Percentiles rank a stretch among this genome's conserved stretches.
These are phyloP conservation scores for Botrytis byssoidea DNA, from an alignment of 2,329 filamentous ascomycete genomes.

Conservation along the genomic window DNA sequence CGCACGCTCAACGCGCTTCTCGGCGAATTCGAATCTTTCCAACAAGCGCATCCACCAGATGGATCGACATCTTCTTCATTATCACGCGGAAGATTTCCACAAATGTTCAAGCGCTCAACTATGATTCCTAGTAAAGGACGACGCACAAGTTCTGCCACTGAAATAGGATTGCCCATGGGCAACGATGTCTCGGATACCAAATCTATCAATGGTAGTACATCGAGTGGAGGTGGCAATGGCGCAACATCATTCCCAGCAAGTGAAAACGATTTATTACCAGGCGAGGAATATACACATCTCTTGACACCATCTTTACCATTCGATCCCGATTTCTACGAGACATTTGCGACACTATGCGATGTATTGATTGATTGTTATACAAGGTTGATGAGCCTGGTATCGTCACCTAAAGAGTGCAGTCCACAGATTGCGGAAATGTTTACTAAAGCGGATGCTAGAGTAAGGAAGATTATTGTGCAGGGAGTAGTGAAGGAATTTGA, in stretches of 20 bases:
- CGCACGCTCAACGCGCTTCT: slow-evolving; percentile 82
- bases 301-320: slow-evolving; percentile 92
- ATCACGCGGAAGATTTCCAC: slow-evolving; percentile 74
- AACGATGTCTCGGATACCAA: slow-evolving; percentile 49
- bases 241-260: slow-evolving; percentile 51
- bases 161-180: slow-evolving; percentile 55
- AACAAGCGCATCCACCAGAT: slow-evolving; percentile 78
- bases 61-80: slow-evolving; percentile 64
- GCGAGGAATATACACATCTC: slow-evolving; percentile 84
- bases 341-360: slow-evolving; percentile 92
- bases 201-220: slow-evolving; percentile 43
- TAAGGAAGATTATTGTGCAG: slow-evolving; percentile 86
- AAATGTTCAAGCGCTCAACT: slow-evolving; percentile 72
- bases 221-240: slow-evolving; percentile 40
- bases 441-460: slow-evolving; percentile 78
- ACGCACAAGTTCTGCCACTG: slow-evolving; percentile 57
- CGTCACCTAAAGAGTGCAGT: slow-evolving; percentile 70
- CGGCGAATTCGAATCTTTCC: slow-evolving; percentile 90
- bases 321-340: slow-evolving; percentile 95
- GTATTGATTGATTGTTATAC: slow-evolving; percentile 91
- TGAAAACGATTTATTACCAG: slow-evolving; percentile 67
- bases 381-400: slow-evolving; percentile 70
- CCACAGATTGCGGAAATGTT: slow-evolving; percentile 78
- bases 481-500: slow-evolving; percentile 91
- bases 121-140: slow-evolving; percentile 53